phyloP scores from a whole-genome alignment of 768 basidiomycete species.

The Agaricus sinodeliciosus region DNA sequence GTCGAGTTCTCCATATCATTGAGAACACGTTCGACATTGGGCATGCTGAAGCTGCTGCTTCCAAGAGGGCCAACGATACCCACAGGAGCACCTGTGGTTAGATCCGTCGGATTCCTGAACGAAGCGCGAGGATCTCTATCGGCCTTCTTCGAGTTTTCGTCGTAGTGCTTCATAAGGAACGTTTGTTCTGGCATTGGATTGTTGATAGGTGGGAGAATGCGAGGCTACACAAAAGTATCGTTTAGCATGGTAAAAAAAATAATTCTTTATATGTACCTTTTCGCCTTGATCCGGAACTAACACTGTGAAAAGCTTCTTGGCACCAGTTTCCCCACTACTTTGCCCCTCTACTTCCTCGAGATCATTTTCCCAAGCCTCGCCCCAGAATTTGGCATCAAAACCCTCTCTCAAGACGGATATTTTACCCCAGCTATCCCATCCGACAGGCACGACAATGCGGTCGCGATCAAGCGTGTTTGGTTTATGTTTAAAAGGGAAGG shows the following conservation, averaged over 20 bases:
- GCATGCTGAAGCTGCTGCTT: constrained; percentile 78
- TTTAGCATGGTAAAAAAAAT: constrained; percentile 3
- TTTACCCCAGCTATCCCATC: constrained; percentile 99
- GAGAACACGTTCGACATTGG: constrained; percentile 83
- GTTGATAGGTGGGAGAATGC: constrained; percentile 69
- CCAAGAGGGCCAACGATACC: constrained; percentile 94
- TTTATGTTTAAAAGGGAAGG: constrained; percentile 81
- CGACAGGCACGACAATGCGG: constrained; percentile 84
- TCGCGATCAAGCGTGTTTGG: constrained; percentile 94
- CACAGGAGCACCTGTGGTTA: constrained; percentile 42
- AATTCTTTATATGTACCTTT: constrained; percentile 44
- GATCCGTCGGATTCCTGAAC: constrained; percentile 73
- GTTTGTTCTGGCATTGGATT: constrained; percentile 82
- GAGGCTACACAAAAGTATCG: constrained; percentile 33
- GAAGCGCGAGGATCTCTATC: constrained; percentile 85
- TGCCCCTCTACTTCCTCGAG: constrained; percentile 41
- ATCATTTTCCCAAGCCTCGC: constrained; percentile 75
- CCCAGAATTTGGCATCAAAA: constrained; percentile 79
- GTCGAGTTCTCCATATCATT: constrained; percentile 77
- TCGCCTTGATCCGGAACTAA: constrained; percentile 73
- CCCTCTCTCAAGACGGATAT: constrained; percentile 85
- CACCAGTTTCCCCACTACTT: constrained; percentile 43
- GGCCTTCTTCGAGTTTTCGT: constrained; percentile 84
- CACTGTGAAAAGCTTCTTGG: constrained; percentile 58
- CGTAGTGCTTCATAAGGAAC: constrained; percentile 88